Conservation (phyloP, 345 rosid species). For the Linum usitatissimum region DNA sequence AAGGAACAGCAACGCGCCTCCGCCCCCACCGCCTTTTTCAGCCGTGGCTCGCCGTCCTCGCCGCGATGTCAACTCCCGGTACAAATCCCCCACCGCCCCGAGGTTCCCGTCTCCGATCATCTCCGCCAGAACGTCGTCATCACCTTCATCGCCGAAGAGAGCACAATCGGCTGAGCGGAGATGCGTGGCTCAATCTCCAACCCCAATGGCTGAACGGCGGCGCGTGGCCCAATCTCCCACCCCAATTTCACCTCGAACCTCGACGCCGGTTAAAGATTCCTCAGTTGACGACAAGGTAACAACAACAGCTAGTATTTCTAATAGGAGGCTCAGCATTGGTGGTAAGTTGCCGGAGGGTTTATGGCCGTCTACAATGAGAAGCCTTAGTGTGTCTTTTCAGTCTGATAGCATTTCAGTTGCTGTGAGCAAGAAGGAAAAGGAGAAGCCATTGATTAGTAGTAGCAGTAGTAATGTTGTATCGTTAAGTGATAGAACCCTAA, state of each 20-base stretch:
- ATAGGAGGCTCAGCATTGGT: slow-evolving; percentile 46
- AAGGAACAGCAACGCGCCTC: slow-evolving; percentile 50
- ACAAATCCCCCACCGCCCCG: slow-evolving; percentile 61
- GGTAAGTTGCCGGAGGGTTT: slow-evolving; percentile 70
- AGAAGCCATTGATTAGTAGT: slow-evolving; percentile 6
- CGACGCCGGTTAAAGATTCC: slow-evolving; percentile 64
- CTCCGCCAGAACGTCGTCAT: slow-evolving; percentile 34
- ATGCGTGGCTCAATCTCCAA: slow-evolving; percentile 42
- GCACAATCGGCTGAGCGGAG: slow-evolving; percentile 77
- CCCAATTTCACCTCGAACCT: slow-evolving; percentile 55
- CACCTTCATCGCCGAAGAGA: slow-evolving; percentile 57
- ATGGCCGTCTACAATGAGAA: slow-evolving; percentile 99
- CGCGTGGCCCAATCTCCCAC: slow-evolving; percentile 46
- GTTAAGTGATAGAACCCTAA: slow-evolving; percentile 52
- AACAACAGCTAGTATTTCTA: slow-evolving; percentile 20
- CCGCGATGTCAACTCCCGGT: slow-evolving; percentile 67
- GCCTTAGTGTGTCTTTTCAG: slow-evolving; percentile 92
- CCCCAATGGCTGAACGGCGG: slow-evolving; percentile 71
- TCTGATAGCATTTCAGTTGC: slow-evolving; percentile 78
- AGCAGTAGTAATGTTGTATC: slow-evolving; percentile 22
- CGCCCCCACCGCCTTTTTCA: not conserved
- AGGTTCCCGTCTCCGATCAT: slow-evolving; percentile 68
- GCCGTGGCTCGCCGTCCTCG: slow-evolving; percentile 46
- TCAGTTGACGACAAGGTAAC: slow-evolving; percentile 39
- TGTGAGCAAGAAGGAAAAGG: slow-evolving; percentile 74